Evolutionary conservation across 2,329 filamentous ascomycete species (phyloP), one percentile per base, ranked within the genome.

Genomic region (Talaromyces pinophilus): DNA sequence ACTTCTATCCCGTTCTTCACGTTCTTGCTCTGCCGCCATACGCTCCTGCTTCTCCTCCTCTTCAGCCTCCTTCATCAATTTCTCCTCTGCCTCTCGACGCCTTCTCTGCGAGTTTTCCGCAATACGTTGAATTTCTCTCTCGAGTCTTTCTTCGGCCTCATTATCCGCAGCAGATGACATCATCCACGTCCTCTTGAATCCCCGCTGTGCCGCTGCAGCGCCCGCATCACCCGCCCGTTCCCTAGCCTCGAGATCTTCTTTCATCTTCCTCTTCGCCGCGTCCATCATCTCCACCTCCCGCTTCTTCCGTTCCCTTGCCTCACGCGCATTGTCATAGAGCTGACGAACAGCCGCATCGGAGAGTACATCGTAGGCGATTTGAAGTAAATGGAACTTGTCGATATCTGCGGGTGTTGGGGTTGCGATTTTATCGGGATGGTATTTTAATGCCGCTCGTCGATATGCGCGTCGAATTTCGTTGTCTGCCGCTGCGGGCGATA

Each of bases 401-500:
- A 92, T 85, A 71, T 95, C 92, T 72, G 81, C 80, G 5, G 81
- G 79, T 3, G 90, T 92, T 44, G 85, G 82, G 62, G 86, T 87
- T 69, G 89, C 87, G 64, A 93, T 89, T 81, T 97, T 97, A 84
- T 98, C 94, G 0, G 94, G 94, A 78, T 98, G 94, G 82, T 93
- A 92, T 74, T 92, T 92, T n/a, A 97, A 83, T 3, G 92, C 92
- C 35, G 90, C 89, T 72, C 92, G 91, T 67, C 92, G 88, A 83
- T 94, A 97, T 54, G 92, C 92, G 71, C 90, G 88, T 69, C 92
- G 89, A 73, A 96, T 90, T 69, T 93, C 90, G n/a, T 87, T 81
- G 65, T 90, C 89, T 22, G 84, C 80, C 0, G 89, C 87, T 19
- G 88, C 84, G 22, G 87, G 83, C 65, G 87, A 82, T 60, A 95